Conservation (phyloP, 139 green algal genomes). For the Spirogloea muscicola region DNA sequence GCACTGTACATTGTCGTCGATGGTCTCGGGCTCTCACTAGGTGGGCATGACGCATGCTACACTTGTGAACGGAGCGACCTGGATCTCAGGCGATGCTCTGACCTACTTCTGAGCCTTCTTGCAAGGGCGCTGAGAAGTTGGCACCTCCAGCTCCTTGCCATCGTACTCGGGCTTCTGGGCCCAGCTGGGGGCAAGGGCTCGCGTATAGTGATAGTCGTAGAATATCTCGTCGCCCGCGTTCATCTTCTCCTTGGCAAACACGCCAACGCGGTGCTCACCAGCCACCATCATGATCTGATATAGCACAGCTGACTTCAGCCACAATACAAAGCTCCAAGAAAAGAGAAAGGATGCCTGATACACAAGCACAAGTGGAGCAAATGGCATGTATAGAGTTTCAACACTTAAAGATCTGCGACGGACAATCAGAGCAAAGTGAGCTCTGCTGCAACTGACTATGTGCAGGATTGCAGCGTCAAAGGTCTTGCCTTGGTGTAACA, state of each 20-base stretch:
- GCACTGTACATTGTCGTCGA: too few species aligned
- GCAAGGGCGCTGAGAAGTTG: too few species aligned
- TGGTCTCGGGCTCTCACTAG: too few species aligned
- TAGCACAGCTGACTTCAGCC: neutral
- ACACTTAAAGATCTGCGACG: neutral
- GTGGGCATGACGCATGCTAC: too few species aligned
- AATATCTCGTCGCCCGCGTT: constrained; percentile 64
- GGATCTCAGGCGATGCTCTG: too few species aligned
- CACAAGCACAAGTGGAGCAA: neutral
- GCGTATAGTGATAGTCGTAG: constrained; percentile 67
- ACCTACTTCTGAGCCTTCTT: too few species aligned
- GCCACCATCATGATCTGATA: constrained; percentile 60
- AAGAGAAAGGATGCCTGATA: neutral
- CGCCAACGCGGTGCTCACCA: constrained; percentile 77
- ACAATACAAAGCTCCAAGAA: neutral
- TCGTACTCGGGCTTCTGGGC: too few species aligned
- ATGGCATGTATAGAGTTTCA: neutral
- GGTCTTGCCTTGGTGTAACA: constrained; percentile 53
- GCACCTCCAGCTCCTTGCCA: too few species aligned
- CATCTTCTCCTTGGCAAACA: constrained; percentile 66
- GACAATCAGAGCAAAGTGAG: neutral
- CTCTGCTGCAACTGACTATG: neutral
- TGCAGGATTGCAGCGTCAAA: neutral
- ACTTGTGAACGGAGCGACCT: too few species aligned
- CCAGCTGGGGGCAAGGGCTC: too few species aligned